Conservation (phyloP, 2,329 filamentous ascomycete species). For the Periconia digitata region DNA sequence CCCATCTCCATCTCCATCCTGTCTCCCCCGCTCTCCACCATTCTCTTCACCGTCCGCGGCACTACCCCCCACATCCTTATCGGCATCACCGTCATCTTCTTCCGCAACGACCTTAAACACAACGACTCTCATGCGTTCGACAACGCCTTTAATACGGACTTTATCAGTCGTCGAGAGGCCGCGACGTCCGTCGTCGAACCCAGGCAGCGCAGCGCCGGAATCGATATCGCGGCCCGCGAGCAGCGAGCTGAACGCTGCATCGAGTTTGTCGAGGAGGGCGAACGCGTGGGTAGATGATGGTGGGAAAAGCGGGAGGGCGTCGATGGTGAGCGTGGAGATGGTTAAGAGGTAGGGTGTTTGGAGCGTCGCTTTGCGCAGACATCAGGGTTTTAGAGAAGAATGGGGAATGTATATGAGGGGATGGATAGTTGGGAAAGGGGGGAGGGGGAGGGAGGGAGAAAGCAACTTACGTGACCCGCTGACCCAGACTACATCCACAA, state of each 20-base stretch:
- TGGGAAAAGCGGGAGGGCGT: slow-evolving; percentile 70
- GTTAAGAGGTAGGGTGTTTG: slow-evolving; percentile 84
- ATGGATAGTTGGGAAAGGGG: not conserved
- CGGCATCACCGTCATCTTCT: slow-evolving; percentile 31
- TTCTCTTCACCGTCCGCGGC: slow-evolving; percentile 46
- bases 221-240: slow-evolving; percentile 68
- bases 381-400: slow-evolving; percentile 1
- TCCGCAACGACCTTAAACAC: slow-evolving; percentile 65
- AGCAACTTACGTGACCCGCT: slow-evolving; percentile 74
- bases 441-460: not conserved
- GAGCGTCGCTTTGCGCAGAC: slow-evolving; percentile 60
- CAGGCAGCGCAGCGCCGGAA: slow-evolving; percentile 66
- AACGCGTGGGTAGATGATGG: slow-evolving; percentile 70
- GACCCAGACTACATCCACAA: slow-evolving; percentile 83
- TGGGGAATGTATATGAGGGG: not conserved
- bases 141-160: slow-evolving; percentile 80
- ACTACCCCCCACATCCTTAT: slow-evolving; percentile 22
- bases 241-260: slow-evolving; percentile 79
- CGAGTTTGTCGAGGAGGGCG: slow-evolving; percentile 72
- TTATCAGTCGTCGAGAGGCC: slow-evolving; percentile 79
- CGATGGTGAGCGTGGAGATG: slow-evolving; percentile 71
- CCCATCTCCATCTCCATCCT: slow-evolving; percentile 57
- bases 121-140: slow-evolving; percentile 71
- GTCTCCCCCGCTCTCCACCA: slow-evolving; percentile 45
- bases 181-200: slow-evolving; percentile 63